A percentile compares a stretch with the other conserved stretches of the same genome.
phyloP scores from a whole-genome alignment of 2,329 filamentous ascomycete species.

The Arachnomyces sp. region DNA sequence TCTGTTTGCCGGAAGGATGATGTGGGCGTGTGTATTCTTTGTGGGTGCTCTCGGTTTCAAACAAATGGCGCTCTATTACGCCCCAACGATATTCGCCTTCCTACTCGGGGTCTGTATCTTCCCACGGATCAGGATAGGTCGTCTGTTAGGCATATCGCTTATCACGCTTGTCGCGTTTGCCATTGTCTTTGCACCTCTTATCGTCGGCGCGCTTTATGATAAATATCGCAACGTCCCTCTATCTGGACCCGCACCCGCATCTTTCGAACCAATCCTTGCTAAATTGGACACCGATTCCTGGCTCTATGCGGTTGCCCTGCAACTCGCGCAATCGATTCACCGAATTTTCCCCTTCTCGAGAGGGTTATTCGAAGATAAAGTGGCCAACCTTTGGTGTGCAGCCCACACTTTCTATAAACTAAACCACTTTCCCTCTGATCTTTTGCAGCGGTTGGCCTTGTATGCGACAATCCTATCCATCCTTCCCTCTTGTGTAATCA shows the following conservation, averaged over 20 bases:
- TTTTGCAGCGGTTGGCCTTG: conserved; percentile 71
- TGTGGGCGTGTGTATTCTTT: conserved; percentile 91
- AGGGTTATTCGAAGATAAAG: conserved; percentile 97
- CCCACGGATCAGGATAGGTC: conserved; percentile 58
- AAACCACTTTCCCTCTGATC: conserved; percentile 59
- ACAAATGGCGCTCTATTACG: conserved; percentile 98
- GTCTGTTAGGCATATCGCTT: conserved; percentile 67
- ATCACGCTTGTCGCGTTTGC: conserved; percentile 67
- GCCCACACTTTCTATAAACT: conserved; percentile 89
- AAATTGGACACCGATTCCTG: conserved; percentile 57
- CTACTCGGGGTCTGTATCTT: conserved; percentile 80
- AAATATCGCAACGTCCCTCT: conserved; percentile 56
- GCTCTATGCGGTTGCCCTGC: conserved; percentile 69
- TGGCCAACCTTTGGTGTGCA: conserved; percentile 96
- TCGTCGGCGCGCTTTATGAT: conserved; percentile 65
- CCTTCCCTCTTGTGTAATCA: conserved; percentile 66
- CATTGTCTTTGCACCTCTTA: conserved; percentile 65
- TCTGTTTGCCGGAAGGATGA: conserved; percentile 72
- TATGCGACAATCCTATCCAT: conserved; percentile 69
- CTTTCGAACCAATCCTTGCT: conserved; percentile 51
- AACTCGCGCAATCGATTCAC: conserved; percentile 75
- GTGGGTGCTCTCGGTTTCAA: conserved; percentile 93
- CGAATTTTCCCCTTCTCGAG: conserved; percentile 93
- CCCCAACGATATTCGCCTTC: conserved; percentile 85
- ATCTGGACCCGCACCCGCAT: conserved; percentile 55